Conservation (phyloP, 1,284 basidiomycete species). For the Phylloboletellus chloephorus region DNA sequence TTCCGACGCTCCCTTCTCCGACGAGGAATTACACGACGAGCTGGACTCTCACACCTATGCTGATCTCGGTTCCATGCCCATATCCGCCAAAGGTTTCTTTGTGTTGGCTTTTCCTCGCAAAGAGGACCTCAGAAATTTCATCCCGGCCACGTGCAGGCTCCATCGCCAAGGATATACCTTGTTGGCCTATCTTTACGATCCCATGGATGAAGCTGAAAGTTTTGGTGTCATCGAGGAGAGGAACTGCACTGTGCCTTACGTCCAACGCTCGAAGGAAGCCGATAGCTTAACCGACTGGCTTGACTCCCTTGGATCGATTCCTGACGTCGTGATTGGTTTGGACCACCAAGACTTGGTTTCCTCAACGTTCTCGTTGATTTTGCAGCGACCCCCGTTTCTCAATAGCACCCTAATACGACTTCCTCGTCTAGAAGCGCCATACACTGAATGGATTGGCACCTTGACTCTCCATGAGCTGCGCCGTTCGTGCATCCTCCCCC, state of each 20-base stretch:
- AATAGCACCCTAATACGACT: slow-evolving; percentile 42
- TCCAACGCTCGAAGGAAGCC: slow-evolving; percentile 11
- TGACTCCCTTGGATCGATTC: slow-evolving; percentile 16
- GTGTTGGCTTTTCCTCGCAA: slow-evolving; percentile 36
- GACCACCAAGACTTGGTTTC: slow-evolving; percentile 26
- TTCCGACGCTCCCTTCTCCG: neutral
- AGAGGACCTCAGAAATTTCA: slow-evolving; percentile 39
- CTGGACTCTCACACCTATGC: neutral
- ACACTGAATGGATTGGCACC: slow-evolving; percentile 61
- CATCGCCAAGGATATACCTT: slow-evolving; percentile 33
- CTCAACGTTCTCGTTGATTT: slow-evolving; percentile 16
- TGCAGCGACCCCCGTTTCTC: slow-evolving; percentile 17
- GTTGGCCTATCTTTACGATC: slow-evolving; percentile 33
- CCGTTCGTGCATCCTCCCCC: slow-evolving; percentile 18
- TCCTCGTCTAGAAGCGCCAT: slow-evolving; percentile 47
- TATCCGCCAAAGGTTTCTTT: slow-evolving; percentile 25
- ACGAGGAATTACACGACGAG: slow-evolving; percentile 2
- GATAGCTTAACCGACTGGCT: slow-evolving; percentile 21
- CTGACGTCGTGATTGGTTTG: slow-evolving; percentile 35
- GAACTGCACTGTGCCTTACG: slow-evolving; percentile 20
- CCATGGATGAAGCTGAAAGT: slow-evolving; percentile 3
- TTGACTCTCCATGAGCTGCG: slow-evolving; percentile 44
- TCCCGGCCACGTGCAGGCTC: slow-evolving; percentile 44
- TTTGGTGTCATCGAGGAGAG: slow-evolving; percentile 5
- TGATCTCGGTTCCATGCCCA: neutral